Evolutionary conservation across 352 stramenopile species (phyloP).

Genomic region (Blastocystis sp.): DNA sequence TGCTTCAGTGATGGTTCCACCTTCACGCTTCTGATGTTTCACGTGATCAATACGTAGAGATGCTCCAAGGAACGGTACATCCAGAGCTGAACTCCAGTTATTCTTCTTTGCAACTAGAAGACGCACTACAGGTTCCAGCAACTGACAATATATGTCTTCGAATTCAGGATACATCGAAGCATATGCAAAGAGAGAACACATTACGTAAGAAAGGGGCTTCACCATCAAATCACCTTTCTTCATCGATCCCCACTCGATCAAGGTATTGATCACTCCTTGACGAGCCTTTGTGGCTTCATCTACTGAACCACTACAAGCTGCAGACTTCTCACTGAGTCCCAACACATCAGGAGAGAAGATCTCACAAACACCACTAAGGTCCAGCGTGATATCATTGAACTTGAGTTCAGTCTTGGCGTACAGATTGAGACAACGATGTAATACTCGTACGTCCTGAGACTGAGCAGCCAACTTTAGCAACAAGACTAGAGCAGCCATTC

Average conservation of each 20-base stretch:
- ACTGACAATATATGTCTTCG: neutral
- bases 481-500: neutral
- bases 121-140: conserved; percentile 40
- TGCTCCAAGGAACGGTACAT: neutral
- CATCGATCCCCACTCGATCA: conserved; percentile 90
- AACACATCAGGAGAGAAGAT: conserved; percentile 87
- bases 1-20: neutral
- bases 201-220: neutral
- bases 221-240: conserved; percentile 80
- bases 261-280: conserved; percentile 91
- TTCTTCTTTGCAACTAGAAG: conserved; percentile 31
- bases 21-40: neutral
- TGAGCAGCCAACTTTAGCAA: neutral
- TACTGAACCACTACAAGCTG: conserved; percentile 74
- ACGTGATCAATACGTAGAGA: neutral
- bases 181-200: neutral
- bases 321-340: conserved; percentile 76
- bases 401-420: conserved; percentile 22
- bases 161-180: conserved; percentile 19
- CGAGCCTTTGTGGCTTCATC: conserved; percentile 79
- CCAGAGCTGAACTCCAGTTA: neutral
- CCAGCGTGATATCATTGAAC: conserved; percentile 28
- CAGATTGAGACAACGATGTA: conserved; percentile 40
- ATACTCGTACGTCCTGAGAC: conserved; percentile 15
- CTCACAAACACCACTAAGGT: neutral